A percentile compares a stretch with the other conserved stretches of the same genome.
Evolutionary conservation across 75 land plant genomes (phyloP).

Genomic region (Selaginella moellendorffii): DNA sequence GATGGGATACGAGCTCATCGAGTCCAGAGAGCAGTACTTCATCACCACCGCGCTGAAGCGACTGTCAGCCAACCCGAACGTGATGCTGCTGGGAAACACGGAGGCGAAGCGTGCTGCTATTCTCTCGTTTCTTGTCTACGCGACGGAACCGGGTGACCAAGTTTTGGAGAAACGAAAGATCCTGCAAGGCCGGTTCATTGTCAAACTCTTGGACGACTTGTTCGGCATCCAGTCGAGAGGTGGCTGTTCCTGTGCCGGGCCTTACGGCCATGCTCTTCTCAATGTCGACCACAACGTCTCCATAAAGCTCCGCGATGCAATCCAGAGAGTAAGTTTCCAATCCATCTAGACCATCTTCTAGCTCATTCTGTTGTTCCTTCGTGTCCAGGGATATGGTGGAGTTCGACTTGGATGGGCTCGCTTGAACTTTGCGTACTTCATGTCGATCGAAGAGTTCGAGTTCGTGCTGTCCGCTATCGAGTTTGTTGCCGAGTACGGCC

Average conservation of each 20-base stretch:
- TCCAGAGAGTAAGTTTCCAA: constrained; percentile 27
- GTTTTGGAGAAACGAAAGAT: constrained; percentile 20
- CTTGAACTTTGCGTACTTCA: constrained; percentile 61
- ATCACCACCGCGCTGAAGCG: constrained; percentile 28
- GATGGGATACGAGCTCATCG: constrained; percentile 38
- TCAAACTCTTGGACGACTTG: constrained; percentile 40
- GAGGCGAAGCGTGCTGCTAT: constrained; percentile 34
- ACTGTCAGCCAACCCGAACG: constrained; percentile 30
- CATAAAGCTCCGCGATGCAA: constrained; percentile 12
- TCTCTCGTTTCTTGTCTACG: constrained; percentile 40
- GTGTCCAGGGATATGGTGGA: constrained; percentile 47
- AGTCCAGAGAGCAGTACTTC: constrained; percentile 17
- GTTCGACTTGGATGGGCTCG: constrained; percentile 76
- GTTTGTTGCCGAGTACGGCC: constrained; percentile 42
- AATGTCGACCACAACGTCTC: constrained; percentile 23
- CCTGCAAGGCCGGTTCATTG: constrained; percentile 41
- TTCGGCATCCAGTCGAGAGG: constrained; percentile 54
- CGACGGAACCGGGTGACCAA: background rate
- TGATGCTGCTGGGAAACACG: constrained; percentile 46
- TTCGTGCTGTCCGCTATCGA: constrained; percentile 50
- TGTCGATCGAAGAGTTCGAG: constrained; percentile 44
- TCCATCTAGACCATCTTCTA: too few species aligned
- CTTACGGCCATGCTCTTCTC: constrained; percentile 49
- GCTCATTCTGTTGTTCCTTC: background rate
- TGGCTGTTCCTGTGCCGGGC: constrained; percentile 60